A percentile compares a stretch with the other conserved stretches of the same genome.
Conservation (phyloP, 805 yeast species). For the Kazachstania africana region DNA sequence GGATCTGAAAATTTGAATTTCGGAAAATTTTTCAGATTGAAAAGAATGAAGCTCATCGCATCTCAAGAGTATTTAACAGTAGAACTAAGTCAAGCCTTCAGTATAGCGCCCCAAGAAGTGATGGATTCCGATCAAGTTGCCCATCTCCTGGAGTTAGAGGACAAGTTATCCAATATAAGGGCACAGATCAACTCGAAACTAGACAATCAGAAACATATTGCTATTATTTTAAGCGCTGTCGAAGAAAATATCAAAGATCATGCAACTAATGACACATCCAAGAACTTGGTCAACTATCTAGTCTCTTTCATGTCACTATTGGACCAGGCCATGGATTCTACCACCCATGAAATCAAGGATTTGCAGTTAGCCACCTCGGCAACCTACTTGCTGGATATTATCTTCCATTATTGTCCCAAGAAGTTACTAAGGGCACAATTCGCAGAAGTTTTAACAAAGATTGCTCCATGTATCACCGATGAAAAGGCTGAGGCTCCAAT, state of each 20-base stretch:
- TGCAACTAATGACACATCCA: constrained; percentile 30
- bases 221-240: constrained; percentile 74
- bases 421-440: constrained; percentile 62
- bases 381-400: constrained; percentile 69
- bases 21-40: too few relatives aligned
- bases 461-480: constrained; percentile 71
- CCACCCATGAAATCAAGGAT: constrained; percentile 43
- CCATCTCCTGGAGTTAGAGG: constrained; percentile 41
- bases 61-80: too few relatives aligned
- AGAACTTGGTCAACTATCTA: constrained; percentile 70
- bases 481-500: constrained; percentile 68
- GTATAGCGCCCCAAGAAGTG: not conserved
- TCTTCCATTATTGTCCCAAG: constrained; percentile 63
- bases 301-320: constrained; percentile 72
- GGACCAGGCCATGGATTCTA: constrained; percentile 51
- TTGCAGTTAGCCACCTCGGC: constrained; percentile 58
- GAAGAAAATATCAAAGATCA: constrained; percentile 77
- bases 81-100: too few relatives aligned
- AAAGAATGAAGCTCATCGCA: too few relatives aligned
- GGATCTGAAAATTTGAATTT: too few relatives aligned
- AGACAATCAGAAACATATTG: constrained; percentile 77
- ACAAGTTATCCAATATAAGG: constrained; percentile 56
- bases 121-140: constrained; percentile 26
- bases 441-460: constrained; percentile 59
- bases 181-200: constrained; percentile 65